Conservation (phyloP, 2,329 filamentous ascomycete genomes). For the Ophiostoma novo-ulmi region DNA sequence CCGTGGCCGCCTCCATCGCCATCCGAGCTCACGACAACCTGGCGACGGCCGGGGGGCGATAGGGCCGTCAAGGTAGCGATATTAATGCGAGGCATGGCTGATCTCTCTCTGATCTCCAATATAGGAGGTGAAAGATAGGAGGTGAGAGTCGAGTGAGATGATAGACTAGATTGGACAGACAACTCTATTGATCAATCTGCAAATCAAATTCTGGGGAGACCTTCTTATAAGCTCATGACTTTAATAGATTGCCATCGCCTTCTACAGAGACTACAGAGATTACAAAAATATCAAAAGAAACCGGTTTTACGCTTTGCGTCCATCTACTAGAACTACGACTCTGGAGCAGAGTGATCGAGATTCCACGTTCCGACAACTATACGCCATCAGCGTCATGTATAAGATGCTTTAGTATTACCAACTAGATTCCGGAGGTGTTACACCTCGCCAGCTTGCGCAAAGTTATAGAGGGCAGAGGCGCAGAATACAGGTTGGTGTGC, state of each 20-base stretch:
- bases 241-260: not conserved
- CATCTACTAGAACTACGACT: not conserved
- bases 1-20: not conserved
- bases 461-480: not conserved
- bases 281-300: not conserved
- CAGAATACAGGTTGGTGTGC: conserved; percentile 6
- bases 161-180: not conserved
- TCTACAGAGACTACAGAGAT: not conserved
- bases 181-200: not conserved
- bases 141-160: not conserved
- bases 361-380: not conserved
- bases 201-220: not conserved
- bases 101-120: not conserved
- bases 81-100: not conserved
- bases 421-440: not conserved
- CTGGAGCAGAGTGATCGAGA: conserved; percentile 7
- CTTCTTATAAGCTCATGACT: not conserved
- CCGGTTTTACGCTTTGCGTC: conserved; percentile 7
- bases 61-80: not conserved
- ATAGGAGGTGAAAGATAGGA: not conserved
- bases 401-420: not conserved
- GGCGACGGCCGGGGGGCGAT: not conserved
- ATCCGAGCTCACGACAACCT: not conserved
- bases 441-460: not conserved
- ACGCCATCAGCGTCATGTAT: not conserved